A percentile compares a stretch with the other conserved stretches of the same genome.
phyloP scores from a whole-genome alignment of 2,329 filamentous ascomycete species.

The Didymellaceae sp. region DNA sequence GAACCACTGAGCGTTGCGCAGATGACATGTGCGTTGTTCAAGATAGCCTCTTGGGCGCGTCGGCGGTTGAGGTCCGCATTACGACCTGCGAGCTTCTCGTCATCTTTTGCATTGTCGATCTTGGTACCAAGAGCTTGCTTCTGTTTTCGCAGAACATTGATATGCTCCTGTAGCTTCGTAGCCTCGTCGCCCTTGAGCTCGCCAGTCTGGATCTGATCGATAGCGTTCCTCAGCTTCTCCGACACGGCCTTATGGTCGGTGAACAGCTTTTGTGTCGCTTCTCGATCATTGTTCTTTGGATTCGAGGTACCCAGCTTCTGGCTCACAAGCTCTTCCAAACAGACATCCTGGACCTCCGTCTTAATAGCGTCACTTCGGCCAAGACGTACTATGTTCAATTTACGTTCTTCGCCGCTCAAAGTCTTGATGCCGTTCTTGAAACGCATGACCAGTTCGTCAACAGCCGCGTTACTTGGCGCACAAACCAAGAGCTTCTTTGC shows the following conservation, averaged over 20 bases:
- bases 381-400: constrained; percentile 86
- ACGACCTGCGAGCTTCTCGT: constrained; percentile 79
- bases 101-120: constrained; percentile 88
- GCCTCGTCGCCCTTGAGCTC: constrained; percentile 68
- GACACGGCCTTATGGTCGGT: constrained; percentile 66
- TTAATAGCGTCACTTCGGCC: constrained; percentile 94
- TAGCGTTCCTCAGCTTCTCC: constrained; percentile 72
- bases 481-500: constrained; percentile 92
- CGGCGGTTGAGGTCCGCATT: constrained; percentile 86
- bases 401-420: constrained; percentile 71
- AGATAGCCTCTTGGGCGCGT: constrained; percentile 85
- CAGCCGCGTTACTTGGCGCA: constrained; percentile 97
- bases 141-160: constrained; percentile 77
- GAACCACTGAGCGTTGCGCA: constrained; percentile 95
- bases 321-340: constrained; percentile 88
- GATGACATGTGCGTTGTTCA: constrained; percentile 89
- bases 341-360: constrained; percentile 84
- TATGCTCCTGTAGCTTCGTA: constrained; percentile 72
- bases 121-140: constrained; percentile 78
- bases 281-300: constrained; percentile 50
- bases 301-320: constrained; percentile 63
- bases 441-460: constrained; percentile 93
- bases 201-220: constrained; percentile 69
- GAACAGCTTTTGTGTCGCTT: constrained; percentile 72
- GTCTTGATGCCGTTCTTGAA: constrained; percentile 88